phyloP scores from a whole-genome alignment of 306 rosid genomes.

The Macrotyloma uniflorum region DNA sequence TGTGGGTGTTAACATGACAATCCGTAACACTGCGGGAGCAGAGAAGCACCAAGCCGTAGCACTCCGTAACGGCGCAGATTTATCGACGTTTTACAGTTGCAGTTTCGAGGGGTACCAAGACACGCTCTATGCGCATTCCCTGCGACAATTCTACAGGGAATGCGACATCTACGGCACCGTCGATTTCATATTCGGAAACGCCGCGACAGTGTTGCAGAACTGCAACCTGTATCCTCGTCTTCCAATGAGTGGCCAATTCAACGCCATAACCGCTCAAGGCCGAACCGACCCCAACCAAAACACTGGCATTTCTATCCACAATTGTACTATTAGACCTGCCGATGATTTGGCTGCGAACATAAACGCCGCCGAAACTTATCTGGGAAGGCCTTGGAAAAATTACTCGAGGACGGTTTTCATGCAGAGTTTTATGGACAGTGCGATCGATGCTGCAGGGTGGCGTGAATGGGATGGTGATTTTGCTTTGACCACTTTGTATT shows the following conservation, averaged over 20 bases:
- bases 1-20: constrained; percentile 70
- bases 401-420: constrained; percentile 70
- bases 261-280: constrained; percentile 87
- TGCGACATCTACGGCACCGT: constrained; percentile 86
- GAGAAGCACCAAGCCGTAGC: constrained; percentile 84
- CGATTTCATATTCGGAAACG: constrained; percentile 87
- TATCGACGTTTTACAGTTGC: constrained; percentile 76
- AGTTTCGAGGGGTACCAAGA: constrained; percentile 90
- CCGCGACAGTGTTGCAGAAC: constrained; percentile 70
- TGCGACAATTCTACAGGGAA: constrained; percentile 77
- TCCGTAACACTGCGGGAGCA: constrained; percentile 83
- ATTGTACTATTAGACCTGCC: constrained; percentile 59
- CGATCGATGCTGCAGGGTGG: constrained; percentile 65
- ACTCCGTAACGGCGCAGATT: constrained; percentile 67
- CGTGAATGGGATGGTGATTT: constrained; percentile 65
- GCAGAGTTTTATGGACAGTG: constrained; percentile 54
- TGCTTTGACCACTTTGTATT: constrained; percentile 60
- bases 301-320: constrained; percentile 69
- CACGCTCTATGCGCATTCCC: constrained; percentile 72
- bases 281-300: constrained; percentile 68
- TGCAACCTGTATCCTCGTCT: constrained; percentile 68
- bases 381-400: constrained; percentile 87
- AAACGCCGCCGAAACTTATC: constrained; percentile 40
- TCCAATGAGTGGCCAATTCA: constrained; percentile 74
- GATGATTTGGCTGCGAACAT: constrained; percentile 49